Evolutionary conservation across 192 early-diverging fungal genomes (phyloP).

Genomic region (Obelidium mucronatum): DNA sequence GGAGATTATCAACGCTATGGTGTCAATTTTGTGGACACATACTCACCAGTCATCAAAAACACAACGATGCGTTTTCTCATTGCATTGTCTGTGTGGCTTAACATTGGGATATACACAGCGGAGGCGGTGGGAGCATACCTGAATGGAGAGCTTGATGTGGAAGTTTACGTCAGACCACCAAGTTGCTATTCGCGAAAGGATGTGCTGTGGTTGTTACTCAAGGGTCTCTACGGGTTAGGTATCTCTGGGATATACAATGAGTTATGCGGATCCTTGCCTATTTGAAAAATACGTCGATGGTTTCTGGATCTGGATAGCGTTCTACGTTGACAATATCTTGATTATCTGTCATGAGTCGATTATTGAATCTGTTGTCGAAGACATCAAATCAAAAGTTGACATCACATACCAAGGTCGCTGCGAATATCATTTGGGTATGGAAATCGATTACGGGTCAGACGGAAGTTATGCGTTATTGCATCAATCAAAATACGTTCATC

Average conservation of each 20-base stretch:
- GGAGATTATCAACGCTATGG: constrained; percentile 1
- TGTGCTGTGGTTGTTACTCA: neutral
- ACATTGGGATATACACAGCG: neutral
- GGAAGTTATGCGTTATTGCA: neutral
- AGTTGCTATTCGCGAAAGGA: neutral
- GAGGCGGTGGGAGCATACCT: constrained; percentile 1
- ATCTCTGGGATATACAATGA: neutral
- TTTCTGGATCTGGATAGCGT: neutral
- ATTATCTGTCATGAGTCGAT: neutral
- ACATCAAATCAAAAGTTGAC: neutral
- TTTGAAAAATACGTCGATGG: neutral
- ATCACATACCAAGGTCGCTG: neutral
- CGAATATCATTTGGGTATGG: neutral
- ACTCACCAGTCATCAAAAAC: constrained; percentile 11
- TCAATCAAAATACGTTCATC: constrained; percentile 2
- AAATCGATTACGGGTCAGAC: neutral
- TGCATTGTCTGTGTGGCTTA: neutral
- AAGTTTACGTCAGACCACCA: neutral
- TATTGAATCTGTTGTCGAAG: neutral
- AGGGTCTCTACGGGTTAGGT: neutral
- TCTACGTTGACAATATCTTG: constrained; percentile 1
- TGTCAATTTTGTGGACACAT: neutral
- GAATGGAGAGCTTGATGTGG: neutral
- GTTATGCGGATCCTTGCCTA: neutral
- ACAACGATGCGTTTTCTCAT: neutral